Evolutionary conservation across 2,329 filamentous ascomycete genomes (phyloP).

Genomic region (Aspergillus texensis): DNA sequence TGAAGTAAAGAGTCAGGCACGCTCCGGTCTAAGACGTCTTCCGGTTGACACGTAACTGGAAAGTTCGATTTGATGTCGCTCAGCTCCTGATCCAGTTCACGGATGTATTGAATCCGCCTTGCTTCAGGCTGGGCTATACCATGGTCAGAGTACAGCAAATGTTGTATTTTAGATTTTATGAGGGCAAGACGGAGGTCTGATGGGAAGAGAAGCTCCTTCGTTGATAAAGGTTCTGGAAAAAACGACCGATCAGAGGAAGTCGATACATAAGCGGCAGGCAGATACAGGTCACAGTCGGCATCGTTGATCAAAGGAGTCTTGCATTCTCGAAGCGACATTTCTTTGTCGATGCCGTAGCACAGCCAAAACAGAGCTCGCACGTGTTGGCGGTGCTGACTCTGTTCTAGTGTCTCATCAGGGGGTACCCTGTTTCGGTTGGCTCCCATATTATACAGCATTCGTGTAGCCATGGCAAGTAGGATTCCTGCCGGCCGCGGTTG

Average conservation of each 20-base stretch:
- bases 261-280: slow-evolving; percentile 23
- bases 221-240: slow-evolving; percentile 23
- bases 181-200: slow-evolving; percentile 27
- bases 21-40: slow-evolving; percentile 20
- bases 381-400: slow-evolving; percentile 14
- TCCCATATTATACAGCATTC: slow-evolving; percentile 25
- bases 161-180: slow-evolving; percentile 28
- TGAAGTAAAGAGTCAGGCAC: slow-evolving; percentile 26
- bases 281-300: slow-evolving; percentile 25
- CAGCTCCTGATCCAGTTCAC: slow-evolving; percentile 27
- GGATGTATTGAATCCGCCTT: slow-evolving; percentile 24
- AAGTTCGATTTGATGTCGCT: slow-evolving; percentile 22
- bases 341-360: slow-evolving; percentile 27
- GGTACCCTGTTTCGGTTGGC: slow-evolving; percentile 14
- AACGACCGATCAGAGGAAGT: slow-evolving; percentile 25
- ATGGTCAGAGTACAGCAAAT: slow-evolving; percentile 22
- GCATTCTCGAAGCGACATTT: slow-evolving; percentile 24
- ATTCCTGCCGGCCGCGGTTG: slow-evolving; percentile 24
- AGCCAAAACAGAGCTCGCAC: slow-evolving; percentile 29
- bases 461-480: slow-evolving; percentile 25
- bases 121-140: slow-evolving; percentile 20
- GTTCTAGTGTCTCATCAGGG: not conserved
- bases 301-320: slow-evolving; percentile 27
- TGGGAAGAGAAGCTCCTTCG: slow-evolving; percentile 26
- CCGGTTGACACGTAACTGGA: slow-evolving; percentile 22